Base-by-base conservation (phyloP, 345 rosid genomes). In the Eutrema japonicum region DNA sequence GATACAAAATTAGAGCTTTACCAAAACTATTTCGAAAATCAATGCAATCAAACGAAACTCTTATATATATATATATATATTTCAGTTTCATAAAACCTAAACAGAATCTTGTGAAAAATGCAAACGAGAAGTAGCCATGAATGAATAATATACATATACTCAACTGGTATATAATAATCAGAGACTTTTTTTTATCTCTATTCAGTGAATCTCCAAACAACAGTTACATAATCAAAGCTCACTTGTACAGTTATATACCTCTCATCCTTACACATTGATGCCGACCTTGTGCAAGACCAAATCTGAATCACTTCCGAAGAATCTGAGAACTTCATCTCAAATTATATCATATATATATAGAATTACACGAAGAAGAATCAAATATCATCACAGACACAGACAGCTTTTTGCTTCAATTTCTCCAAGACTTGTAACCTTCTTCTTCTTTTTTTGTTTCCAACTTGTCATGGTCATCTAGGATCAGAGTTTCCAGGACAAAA, bases 191-290 rank as follows among this genome's bases (percentile, higher is more conserved):
- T 32, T 61, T 10, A 11, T 42, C 38, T 22, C 54, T 52, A 53
- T 64, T 22, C 9, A 72, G n/a, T 55, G 38, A 35, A 54, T 54
- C 13, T 43, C 7, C 6, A 32, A 47, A 73, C 32, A 64, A 46
- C 64, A 73, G 3, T 63, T 73, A 73, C 70, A 64, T 45, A 64
- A 54, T 16, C 2, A 18, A 30, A 62, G 76, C 76, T 72, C 71
- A 65, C 66, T 66, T 57, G 58, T 74, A 67, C 68, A 74, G 60
- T 59, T 59, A 57, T 74, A 67, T 68, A 68, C 68, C 78, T 67
- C 66, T 73, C 65, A 48, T 37, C 72, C 57, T 66, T 56, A 73
- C 77, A 65, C 41, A 37, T 56, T 14, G 70, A 65, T 65, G 72
- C 66, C 50, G 36, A 73, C 27, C 57, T 48, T 65, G 22, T 16